Evolutionary conservation across 129 eudicot genomes (phyloP), one percentile per base, ranked within the genome.

Genomic region (Glebionis coronaria): DNA sequence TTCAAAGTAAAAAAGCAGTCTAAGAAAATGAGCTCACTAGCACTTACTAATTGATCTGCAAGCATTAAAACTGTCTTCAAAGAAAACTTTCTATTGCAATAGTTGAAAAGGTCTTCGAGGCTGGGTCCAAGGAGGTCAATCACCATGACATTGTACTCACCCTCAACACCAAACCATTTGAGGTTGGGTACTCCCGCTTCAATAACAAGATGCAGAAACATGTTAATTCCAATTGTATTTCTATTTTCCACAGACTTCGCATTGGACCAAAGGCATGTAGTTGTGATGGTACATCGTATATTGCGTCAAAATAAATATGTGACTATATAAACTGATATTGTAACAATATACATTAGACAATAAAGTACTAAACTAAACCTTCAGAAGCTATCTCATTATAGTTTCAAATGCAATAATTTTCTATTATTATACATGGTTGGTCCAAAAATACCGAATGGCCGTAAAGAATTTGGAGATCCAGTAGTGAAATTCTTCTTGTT

Each of bases 51-150:
- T 72, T 94, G 99, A 73, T 94, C 99, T 63, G 99, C 99, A 77
- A 94, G 97, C 98, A 92, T 92, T 75, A 92, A 65, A 42, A 92
- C 98, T 56, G 98, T 88, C 88, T 92, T 92, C 87, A 94, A 78
- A 19, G 97, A 68, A 59, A 94, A 78, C 80, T 86, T 86, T 78
- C 99, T 84, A 72, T 79, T 89, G 77, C 97, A 94, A 72, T 94
- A 94, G 78, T 94, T 94, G 80, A 94, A 94, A 51, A 94, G 87
- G 72, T 92, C 98, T 80, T 92, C 98, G 57, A 92, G 75, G 69
- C 98, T 92, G 9, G 98, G 98, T 58, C 99, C 99, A 56, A 94
- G 97, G 68, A 94, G 99, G 86, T 94, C 99, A 77, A 94, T 94
- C 59, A 89, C 99, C 99, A 94, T 94, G 68, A 82, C 79, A 77